A percentile compares a stretch with the other conserved stretches of the same genome.
Conservation (phyloP, 306 rosid species). For the Medicago lupulina region DNA sequence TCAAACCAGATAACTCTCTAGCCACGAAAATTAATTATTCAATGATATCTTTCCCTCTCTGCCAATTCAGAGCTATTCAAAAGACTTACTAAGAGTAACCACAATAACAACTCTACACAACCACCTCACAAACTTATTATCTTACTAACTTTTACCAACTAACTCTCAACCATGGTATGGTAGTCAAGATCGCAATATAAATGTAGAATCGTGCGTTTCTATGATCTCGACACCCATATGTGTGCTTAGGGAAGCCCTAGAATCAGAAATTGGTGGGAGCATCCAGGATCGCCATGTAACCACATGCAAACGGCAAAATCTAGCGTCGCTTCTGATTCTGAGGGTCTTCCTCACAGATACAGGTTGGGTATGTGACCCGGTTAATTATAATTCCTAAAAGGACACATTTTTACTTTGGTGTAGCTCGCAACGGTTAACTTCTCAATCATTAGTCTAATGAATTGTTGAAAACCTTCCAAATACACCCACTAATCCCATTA, state of each 20-base stretch:
- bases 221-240: background rate
- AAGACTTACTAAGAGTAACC: background rate
- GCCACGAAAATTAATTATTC: background rate
- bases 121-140: background rate
- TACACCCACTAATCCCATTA: background rate
- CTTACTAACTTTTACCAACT: background rate
- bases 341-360: background rate
- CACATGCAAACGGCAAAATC: too few species aligned
- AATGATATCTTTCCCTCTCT: background rate
- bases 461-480: background rate
- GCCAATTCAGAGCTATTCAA: background rate
- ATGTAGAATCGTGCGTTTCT: background rate
- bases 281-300: background rate
- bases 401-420: background rate
- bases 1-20: background rate
- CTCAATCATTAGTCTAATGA: background rate
- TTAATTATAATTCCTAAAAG: background rate
- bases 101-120: background rate
- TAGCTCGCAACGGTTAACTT: background rate
- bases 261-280: background rate
- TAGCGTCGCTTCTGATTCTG: too few species aligned
- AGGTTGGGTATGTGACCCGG: background rate
- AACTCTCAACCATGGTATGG: background rate
- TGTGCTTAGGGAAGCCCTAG: background rate
- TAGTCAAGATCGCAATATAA: background rate